A percentile compares a stretch with the other conserved stretches of the same genome.
phyloP scores from a whole-genome alignment of 306 rosid genomes.

The apple (Malus domestica) region ASM211411v1 NC_041794.1:20146001-20146500 shows the following conservation, averaged over 20 bases:
- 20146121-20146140: neutral
- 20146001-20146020: no score
- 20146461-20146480: constrained; percentile 67
- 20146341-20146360: constrained; percentile 97
- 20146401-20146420: constrained; percentile 86
- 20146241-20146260: neutral
- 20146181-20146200: neutral
- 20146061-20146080: neutral
- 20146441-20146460: constrained; percentile 70
- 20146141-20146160: constrained; percentile 1
- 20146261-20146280: constrained; percentile 60
- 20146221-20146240: neutral
- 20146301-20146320: constrained; percentile 99
- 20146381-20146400: constrained; percentile 77
- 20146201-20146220: neutral
- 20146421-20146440: constrained; percentile 99
- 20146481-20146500: constrained; percentile 55
- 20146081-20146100: neutral
- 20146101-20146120: neutral
- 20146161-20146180: neutral
- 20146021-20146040: no score
- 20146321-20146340: constrained; percentile 98
- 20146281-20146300: constrained; percentile 93
- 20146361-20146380: constrained; percentile 99
- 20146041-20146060: neutral